Conservation (phyloP, 345 rosid species). For the Aethionema arabicum region DNA sequence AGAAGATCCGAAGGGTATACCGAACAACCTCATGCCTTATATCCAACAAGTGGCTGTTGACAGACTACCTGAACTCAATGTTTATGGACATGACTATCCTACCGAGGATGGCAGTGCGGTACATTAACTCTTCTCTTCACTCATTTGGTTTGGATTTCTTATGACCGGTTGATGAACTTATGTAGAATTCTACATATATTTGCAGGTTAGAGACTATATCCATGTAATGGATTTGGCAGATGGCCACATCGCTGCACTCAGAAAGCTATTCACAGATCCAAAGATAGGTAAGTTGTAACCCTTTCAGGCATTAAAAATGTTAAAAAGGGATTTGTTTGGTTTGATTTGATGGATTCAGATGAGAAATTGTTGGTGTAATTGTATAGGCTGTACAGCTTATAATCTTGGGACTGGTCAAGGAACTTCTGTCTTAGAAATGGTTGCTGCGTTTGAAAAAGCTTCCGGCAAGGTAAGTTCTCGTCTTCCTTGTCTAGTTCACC, state of each 20-base stretch:
- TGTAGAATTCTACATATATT: slow-evolving; percentile 2
- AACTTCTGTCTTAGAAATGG: slow-evolving; percentile 92
- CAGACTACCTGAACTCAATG: slow-evolving; percentile 86
- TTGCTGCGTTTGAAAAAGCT: slow-evolving; percentile 86
- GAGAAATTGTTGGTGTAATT: slow-evolving; percentile 2
- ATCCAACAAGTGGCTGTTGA: slow-evolving; percentile 98
- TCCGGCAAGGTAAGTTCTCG: slow-evolving; percentile 68
- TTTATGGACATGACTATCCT: slow-evolving; percentile 88
- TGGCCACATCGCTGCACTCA: slow-evolving; percentile 85
- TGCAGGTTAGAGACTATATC: slow-evolving; percentile 85
- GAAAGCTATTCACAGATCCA: slow-evolving; percentile 57
- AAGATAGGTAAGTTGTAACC: slow-evolving; percentile 50
- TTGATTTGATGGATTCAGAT: background rate
- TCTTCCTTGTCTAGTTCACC: background rate
- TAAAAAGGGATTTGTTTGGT: background rate
- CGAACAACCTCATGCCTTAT: slow-evolving; percentile 93
- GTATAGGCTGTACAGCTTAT: slow-evolving; percentile 73
- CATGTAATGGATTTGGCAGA: slow-evolving; percentile 98
- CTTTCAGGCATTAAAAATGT: background rate
- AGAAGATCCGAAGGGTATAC: slow-evolving; percentile 96
- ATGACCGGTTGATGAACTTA: slow-evolving; percentile 16
- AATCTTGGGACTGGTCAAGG: slow-evolving; percentile 90
- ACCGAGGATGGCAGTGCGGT: slow-evolving; percentile 91
- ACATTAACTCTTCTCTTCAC: slow-evolving; percentile 25
- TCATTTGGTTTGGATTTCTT: background rate